These are phyloP conservation scores for Cryptococcus wingfieldii DNA, from an alignment of 1,284 basidiomycete species.

Conservation along the genomic window DNA sequence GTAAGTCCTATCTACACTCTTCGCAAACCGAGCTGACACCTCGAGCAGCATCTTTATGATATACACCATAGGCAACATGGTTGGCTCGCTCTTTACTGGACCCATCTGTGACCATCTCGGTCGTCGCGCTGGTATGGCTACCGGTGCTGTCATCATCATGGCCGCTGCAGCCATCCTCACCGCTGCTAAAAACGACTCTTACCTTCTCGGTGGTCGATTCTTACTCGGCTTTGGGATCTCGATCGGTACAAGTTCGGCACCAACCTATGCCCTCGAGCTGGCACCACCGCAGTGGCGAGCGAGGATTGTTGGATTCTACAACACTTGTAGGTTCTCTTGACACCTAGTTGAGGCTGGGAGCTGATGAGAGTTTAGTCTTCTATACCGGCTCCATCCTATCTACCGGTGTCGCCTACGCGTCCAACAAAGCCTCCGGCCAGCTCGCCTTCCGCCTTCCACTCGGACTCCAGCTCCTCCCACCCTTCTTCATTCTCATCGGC, in stretches of 20 bases:
- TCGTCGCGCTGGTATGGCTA: constrained; percentile 22
- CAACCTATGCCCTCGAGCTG: constrained; percentile 17
- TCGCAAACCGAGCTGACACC: background rate
- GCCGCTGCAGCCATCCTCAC: constrained; percentile 53
- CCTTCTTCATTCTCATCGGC: constrained; percentile 25
- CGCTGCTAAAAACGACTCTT: constrained; percentile 51
- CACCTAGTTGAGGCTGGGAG: background rate
- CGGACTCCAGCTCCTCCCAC: constrained; percentile 40
- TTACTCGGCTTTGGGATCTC: constrained; percentile 19
- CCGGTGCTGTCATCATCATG: constrained; percentile 45
- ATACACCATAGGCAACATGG: constrained; percentile 22
- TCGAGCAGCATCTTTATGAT: constrained; percentile 18
- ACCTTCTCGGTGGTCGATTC: constrained; percentile 16
- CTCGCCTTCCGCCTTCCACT: constrained; percentile 28
- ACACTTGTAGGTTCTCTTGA: constrained; percentile 8
- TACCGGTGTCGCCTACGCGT: constrained; percentile 25
- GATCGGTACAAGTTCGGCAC: constrained; percentile 16
- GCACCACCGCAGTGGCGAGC: constrained; percentile 21
- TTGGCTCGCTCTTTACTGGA: constrained; percentile 20
- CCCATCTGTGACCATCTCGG: constrained; percentile 23
- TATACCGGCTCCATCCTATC: constrained; percentile 23
- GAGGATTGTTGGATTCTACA: constrained; percentile 20
- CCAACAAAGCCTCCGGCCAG: constrained; percentile 13
- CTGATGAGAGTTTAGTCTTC: constrained; percentile 8
- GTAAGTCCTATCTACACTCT: constrained; percentile 2